These are phyloP conservation scores for Phaeosphaeria sp. DNA, from an alignment of 2,329 filamentous ascomycete genomes.

Conservation along the genomic window DNA sequence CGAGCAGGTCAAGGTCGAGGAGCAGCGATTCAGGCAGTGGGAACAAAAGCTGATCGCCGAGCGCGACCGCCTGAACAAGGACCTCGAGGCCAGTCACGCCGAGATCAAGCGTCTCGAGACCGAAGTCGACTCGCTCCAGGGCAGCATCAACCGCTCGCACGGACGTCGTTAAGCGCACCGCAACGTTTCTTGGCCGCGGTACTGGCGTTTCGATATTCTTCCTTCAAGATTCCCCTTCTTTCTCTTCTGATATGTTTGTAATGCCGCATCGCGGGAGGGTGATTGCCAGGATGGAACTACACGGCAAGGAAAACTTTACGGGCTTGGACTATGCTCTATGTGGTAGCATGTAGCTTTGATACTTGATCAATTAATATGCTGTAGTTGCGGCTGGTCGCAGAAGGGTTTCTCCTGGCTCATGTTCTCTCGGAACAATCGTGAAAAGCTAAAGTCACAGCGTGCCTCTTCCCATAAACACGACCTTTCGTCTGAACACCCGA, in stretches of 20 bases:
- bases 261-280: constrained; percentile 39
- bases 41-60: constrained; percentile 99
- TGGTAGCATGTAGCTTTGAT: constrained; percentile 26
- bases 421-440: background rate
- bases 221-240: constrained; percentile 50
- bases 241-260: constrained; percentile 51
- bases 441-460: too few relatives aligned
- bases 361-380: constrained; percentile 39
- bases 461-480: too few relatives aligned
- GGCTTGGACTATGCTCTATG: constrained; percentile 18
- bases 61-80: constrained; percentile 99
- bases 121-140: constrained; percentile 93
- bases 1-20: constrained; percentile 99
- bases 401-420: background rate
- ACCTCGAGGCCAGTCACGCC: constrained; percentile 96
- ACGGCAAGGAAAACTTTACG: constrained; percentile 14
- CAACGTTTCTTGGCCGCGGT: constrained; percentile 19
- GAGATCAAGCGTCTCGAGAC: constrained; percentile 86
- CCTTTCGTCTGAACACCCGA: background rate
- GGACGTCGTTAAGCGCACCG: constrained; percentile 75
- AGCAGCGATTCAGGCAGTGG: constrained; percentile 99
- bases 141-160: constrained; percentile 86
- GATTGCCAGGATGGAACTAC: constrained; percentile 1
- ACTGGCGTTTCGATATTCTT: constrained; percentile 34
- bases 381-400: constrained; percentile 32